Base-by-base conservation (phyloP, 805 yeast genomes). In the Lipomyces chichibuensis region DNA sequence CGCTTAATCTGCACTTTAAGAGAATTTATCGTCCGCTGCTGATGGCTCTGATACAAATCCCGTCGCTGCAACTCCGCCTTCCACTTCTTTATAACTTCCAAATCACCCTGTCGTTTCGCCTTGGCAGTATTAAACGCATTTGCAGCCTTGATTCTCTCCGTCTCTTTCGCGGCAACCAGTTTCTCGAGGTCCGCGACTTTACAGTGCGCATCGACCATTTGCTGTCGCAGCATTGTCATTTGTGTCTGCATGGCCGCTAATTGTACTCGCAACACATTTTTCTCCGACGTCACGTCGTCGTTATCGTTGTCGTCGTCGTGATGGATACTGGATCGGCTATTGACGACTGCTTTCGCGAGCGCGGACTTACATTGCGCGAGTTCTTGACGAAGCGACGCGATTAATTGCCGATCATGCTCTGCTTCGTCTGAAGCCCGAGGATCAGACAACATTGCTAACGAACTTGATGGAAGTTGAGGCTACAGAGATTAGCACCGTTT, bases 1-100 rank as follows among this genome's bases (percentile, higher is more conserved):
- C 9, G 9, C 11, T 43, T 43, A 43, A 43, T n/a, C 23, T n/a
- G 49, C 8, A 23, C 49, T n/a, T 43, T 17, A n/a, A 43, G 49
- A 17, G 49, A 43, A 43, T 43, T 43, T 43, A 43, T 43, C 3
- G 49, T 43, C 25, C 25, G 49, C 11, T 43, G 49, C 23, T 43
- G 49, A 43, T 43, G 49, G 20, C 23, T n/a, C 49, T 43, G 49
- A 43, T 43, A 43, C 49, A 43, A 3, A 7, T 43, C 49, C 23
- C 49, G 23, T 43, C 49, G 13, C 49, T 43, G 58, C 14, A 65
- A 35, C 49, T 27, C 62, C 14, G 3, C 23, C 23, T 43, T 43
- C 66, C 66, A 65, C 25, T 32, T n/a, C 23, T 43, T 57, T 23
- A 61, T 51, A 23, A 49, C 32, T 7, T 25, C 57, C 46, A 27